Conservation (phyloP, 1,284 basidiomycete genomes). For the Ceratobasidium sp. region DNA sequence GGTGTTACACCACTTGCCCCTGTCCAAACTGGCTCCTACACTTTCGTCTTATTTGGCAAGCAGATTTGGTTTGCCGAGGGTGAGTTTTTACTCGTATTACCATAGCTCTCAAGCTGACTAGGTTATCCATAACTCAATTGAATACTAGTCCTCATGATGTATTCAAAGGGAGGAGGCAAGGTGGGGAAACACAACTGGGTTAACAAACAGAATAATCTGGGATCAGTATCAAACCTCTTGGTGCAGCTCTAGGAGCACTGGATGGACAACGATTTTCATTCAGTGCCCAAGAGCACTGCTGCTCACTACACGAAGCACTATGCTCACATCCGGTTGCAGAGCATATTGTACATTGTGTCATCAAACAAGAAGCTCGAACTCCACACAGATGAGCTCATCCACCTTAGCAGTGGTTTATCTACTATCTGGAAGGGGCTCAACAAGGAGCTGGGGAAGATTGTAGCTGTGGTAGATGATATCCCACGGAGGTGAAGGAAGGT, state of each 20-base stretch:
- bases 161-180: slow-evolving; percentile 5
- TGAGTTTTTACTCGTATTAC: background rate
- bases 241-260: background rate
- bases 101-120: no score
- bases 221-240: background rate
- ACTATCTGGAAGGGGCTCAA: background rate
- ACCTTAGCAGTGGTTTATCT: background rate
- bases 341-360: background rate
- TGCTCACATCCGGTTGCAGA: background rate
- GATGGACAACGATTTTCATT: background rate
- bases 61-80: slow-evolving; percentile 18
- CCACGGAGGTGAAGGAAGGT: background rate
- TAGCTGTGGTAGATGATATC: background rate
- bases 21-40: background rate
- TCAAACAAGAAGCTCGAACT: background rate
- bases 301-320: background rate
- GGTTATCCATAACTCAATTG: no score
- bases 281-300: background rate
- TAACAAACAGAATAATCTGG: background rate
- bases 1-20: background rate
- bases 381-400: background rate
- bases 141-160: slow-evolving; percentile 7
- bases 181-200: background rate
- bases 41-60: background rate
- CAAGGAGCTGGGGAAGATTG: background rate